Conservation (phyloP, 495 filamentous ascomycete genomes). For the Aspergillus homomorphus region DNA sequence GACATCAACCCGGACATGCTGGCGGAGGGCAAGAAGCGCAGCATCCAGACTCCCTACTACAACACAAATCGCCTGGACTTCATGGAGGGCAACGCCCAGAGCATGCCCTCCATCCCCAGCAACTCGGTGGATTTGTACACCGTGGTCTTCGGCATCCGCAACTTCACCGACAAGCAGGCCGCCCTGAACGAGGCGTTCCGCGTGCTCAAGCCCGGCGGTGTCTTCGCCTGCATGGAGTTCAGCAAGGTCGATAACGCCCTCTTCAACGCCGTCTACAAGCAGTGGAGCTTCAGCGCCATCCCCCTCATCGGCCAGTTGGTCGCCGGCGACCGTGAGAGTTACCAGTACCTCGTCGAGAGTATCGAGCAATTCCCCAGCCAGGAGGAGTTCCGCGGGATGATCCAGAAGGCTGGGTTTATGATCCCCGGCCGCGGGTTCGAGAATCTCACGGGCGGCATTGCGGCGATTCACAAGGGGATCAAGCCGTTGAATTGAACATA, state of each 20-base stretch:
- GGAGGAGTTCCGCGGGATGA: slow-evolving; percentile 80
- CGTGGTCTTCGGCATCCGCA: slow-evolving; percentile 95
- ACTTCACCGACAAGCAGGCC: slow-evolving; percentile 82
- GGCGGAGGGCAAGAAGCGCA: slow-evolving; percentile 76
- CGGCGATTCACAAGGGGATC: slow-evolving; percentile 93
- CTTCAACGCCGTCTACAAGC: slow-evolving; percentile 85
- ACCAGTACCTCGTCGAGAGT: slow-evolving; percentile 98
- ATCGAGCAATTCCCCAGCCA: slow-evolving; percentile 92
- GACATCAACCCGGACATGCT: slow-evolving; percentile 98
- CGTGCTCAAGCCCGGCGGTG: slow-evolving; percentile 88
- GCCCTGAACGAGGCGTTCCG: slow-evolving; percentile 79
- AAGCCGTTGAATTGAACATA: slow-evolving; percentile 58
- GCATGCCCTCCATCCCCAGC: slow-evolving; percentile 60
- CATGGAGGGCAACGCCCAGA: slow-evolving; percentile 87
- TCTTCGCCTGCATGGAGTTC: slow-evolving; percentile 97
- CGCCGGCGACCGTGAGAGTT: slow-evolving; percentile 89
- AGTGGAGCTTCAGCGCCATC: slow-evolving; percentile 93
- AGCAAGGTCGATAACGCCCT: slow-evolving; percentile 70
- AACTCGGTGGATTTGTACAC: slow-evolving; percentile 86
- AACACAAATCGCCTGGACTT: slow-evolving; percentile 63
- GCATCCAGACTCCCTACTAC: slow-evolving; percentile 56
- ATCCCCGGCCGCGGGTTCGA: slow-evolving; percentile 80
- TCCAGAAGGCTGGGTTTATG: slow-evolving; percentile 81
- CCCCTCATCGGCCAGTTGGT: slow-evolving; percentile 94
- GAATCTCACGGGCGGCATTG: slow-evolving; percentile 86